These are phyloP conservation scores for Lepidopterella palustris DNA, from an alignment of 495 filamentous ascomycete species.

Conservation along the genomic window DNA sequence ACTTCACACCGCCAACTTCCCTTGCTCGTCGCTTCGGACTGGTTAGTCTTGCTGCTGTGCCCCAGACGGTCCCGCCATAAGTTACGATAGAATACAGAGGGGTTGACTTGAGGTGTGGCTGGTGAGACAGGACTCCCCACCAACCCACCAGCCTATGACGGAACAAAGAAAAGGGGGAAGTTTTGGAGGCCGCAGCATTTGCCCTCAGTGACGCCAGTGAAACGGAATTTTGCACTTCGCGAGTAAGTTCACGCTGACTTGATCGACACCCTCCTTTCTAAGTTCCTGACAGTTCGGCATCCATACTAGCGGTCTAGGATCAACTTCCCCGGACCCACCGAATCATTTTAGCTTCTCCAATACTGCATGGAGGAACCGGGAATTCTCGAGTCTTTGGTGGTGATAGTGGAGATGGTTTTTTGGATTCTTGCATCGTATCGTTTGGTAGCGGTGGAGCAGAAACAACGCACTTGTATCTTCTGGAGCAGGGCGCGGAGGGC, in stretches of 20 bases:
- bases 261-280: slow-evolving; percentile 23
- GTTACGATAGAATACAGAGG: background rate
- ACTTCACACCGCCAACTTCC: slow-evolving; percentile 8
- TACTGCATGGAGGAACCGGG: slow-evolving; percentile 14
- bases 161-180: background rate
- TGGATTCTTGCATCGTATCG: background rate
- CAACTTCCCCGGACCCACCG: slow-evolving; percentile 29
- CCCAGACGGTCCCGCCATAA: background rate
- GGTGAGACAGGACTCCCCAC: background rate
- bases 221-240: background rate
- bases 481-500: too few species aligned
- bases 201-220: background rate
- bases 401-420: background rate
- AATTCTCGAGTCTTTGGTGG: background rate
- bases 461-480: background rate
- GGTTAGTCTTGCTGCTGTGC: background rate
- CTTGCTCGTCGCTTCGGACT: too few species aligned
- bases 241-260: slow-evolving; percentile 3
- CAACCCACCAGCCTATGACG: background rate
- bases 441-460: background rate
- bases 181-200: background rate
- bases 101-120: background rate
- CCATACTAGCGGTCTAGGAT: slow-evolving; percentile 20
- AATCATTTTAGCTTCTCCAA: slow-evolving; percentile 7
- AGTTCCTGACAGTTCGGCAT: slow-evolving; percentile 22